Conservation (phyloP, 2,329 filamentous ascomycete species). For the Aspergillus bombycis region DNA sequence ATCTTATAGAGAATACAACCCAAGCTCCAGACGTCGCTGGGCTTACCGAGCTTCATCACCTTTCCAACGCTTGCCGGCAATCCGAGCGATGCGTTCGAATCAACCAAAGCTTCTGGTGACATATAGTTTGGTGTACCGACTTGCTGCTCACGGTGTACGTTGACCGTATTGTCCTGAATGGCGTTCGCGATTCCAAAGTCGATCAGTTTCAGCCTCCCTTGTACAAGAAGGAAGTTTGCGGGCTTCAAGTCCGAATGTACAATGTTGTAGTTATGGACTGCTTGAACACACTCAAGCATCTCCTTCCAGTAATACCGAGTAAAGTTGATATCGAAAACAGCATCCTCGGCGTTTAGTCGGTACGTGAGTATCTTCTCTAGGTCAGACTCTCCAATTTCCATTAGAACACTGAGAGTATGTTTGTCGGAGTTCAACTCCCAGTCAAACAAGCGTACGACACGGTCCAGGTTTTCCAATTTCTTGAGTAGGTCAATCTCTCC, state of each 20-base stretch:
- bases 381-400: conserved; percentile 97
- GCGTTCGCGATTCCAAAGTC: conserved; percentile 99
- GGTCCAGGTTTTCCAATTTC: conserved; percentile 79
- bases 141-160: conserved; percentile 93
- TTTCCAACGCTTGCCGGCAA: conserved; percentile 58
- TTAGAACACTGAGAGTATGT: conserved; percentile 83
- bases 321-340: conserved; percentile 83
- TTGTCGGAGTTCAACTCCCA: conserved; percentile 94
- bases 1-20: conserved; percentile 98
- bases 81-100: conserved; percentile 71
- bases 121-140: conserved; percentile 98
- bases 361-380: conserved; percentile 81
- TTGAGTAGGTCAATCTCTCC: conserved; percentile 91
- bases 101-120: conserved; percentile 91
- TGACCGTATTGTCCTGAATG: conserved; percentile 95
- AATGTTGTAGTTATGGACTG: conserved; percentile 87
- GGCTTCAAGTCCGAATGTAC: conserved; percentile 97
- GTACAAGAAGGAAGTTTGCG: conserved; percentile 92
- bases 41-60: conserved; percentile 93
- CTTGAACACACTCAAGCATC: conserved; percentile 93
- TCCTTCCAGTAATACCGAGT: conserved; percentile 99
- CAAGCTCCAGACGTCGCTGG: conserved; percentile 92
- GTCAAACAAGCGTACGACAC: conserved; percentile 88
- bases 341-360: conserved; percentile 70
- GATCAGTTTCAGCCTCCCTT: conserved; percentile 90